phyloP scores from a whole-genome alignment of 768 basidiomycete genomes.

The Tulasnella sp. region DNA sequence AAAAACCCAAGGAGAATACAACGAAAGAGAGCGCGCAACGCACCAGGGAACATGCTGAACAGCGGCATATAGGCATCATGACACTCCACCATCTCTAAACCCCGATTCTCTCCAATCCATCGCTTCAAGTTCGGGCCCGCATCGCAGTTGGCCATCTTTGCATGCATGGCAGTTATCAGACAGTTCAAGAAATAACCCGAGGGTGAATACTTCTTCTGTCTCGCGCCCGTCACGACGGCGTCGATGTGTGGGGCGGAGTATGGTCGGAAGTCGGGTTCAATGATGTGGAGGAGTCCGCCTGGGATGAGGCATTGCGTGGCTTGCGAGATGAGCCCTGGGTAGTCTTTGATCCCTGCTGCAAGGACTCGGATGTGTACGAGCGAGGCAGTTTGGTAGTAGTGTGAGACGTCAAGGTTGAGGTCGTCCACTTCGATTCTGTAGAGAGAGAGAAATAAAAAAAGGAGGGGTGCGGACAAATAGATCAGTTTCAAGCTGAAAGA shows the following conservation, averaged over 20 bases:
- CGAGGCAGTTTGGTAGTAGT: slow-evolving; percentile 2
- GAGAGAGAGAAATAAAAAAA: not conserved
- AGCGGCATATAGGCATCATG: slow-evolving; percentile 7
- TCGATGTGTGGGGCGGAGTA: not conserved
- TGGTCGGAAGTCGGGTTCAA: slow-evolving; percentile 7
- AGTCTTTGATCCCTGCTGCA: slow-evolving; percentile 6
- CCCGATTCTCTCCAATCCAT: slow-evolving; percentile 6
- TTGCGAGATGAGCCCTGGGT: slow-evolving; percentile 2
- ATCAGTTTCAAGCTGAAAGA: not conserved
- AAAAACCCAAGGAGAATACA: too few species aligned
- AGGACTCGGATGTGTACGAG: slow-evolving; percentile 12
- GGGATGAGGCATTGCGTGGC: not conserved
- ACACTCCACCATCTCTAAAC: slow-evolving; percentile 3
- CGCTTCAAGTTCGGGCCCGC: not conserved
- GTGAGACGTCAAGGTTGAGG: slow-evolving; percentile 10
- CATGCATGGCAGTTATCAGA: not conserved
- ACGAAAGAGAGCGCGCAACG: too few species aligned
- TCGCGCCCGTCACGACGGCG: not conserved
- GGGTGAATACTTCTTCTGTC: not conserved
- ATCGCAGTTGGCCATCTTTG: slow-evolving; percentile 3
- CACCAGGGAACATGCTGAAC: not conserved
- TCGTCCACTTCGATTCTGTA: slow-evolving; percentile 12
- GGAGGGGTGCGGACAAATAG: not conserved
- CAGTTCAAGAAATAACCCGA: not conserved
- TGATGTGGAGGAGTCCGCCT: slow-evolving; percentile 1